Conservation (phyloP, 2,329 filamentous ascomycete species). For the Trichoderma sp. region DNA sequence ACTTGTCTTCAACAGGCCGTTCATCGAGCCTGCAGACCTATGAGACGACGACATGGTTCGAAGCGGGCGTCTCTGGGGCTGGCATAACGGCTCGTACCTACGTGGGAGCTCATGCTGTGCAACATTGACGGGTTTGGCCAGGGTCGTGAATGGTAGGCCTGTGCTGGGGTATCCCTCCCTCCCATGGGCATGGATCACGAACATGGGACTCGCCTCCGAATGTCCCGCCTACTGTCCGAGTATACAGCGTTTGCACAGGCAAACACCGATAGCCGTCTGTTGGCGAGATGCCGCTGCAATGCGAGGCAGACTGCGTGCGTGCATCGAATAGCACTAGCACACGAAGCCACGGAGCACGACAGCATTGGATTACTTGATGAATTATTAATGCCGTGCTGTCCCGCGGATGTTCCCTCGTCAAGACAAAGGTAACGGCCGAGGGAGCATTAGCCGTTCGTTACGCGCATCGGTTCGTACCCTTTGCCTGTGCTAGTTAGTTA, state of each 20-base stretch:
- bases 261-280: background rate
- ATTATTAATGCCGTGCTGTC: background rate
- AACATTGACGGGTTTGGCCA: slow-evolving; percentile 8
- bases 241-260: background rate
- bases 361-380: background rate
- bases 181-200: background rate
- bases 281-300: background rate
- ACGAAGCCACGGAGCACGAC: background rate
- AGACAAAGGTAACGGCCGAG: background rate
- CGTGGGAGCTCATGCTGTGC: slow-evolving; percentile 11
- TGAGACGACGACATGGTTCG: background rate
- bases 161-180: background rate
- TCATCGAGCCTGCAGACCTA: background rate
- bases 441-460: background rate
- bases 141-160: slow-evolving; percentile 4
- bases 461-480: background rate
- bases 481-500: background rate
- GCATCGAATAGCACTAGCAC: background rate
- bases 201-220: background rate
- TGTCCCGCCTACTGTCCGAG: background rate
- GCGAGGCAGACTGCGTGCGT: background rate
- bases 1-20: slow-evolving; percentile 7
- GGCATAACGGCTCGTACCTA: slow-evolving; percentile 15
- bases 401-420: background rate
- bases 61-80: slow-evolving; percentile 13